Evolutionary conservation across 345 rosid species (phyloP).

Genomic region (Lumnitzera racemosa): DNA sequence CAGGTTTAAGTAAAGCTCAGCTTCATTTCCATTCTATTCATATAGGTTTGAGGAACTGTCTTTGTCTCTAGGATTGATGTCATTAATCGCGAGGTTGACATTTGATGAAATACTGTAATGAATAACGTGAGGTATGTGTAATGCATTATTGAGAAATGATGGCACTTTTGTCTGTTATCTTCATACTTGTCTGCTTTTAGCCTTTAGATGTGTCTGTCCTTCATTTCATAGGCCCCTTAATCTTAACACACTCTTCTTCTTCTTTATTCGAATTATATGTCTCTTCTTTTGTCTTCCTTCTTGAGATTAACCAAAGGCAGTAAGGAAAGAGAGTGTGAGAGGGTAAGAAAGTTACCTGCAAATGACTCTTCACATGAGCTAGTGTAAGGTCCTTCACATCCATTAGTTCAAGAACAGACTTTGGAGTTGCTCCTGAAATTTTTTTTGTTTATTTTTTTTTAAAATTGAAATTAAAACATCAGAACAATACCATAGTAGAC

Average conservation of each 20-base stretch:
- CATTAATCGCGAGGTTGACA: slow-evolving; percentile 65
- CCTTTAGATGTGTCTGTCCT: slow-evolving; percentile 22
- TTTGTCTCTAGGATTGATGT: slow-evolving; percentile 18
- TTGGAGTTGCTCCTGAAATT: slow-evolving; percentile 78
- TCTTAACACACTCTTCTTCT: slow-evolving; percentile 29
- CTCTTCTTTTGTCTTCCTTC: not conserved
- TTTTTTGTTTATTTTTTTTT: too few species aligned
- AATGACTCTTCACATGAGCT: slow-evolving; percentile 89
- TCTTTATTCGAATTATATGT: not conserved
- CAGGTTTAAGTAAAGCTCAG: too few species aligned
- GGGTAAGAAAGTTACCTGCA: slow-evolving; percentile 49
- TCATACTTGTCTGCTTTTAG: slow-evolving; percentile 32
- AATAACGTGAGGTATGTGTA: slow-evolving; percentile 17
- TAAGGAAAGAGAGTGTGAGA: slow-evolving; percentile 8
- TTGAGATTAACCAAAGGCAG: not conserved
- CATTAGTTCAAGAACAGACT: slow-evolving; percentile 88
- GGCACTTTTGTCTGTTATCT: slow-evolving; percentile 42
- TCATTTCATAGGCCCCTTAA: slow-evolving; percentile 25
- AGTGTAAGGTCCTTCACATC: slow-evolving; percentile 86
- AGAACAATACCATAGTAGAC: too few species aligned
- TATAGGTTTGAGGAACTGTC: slow-evolving; percentile 11
- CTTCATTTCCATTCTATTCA: not conserved
- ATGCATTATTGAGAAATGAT: slow-evolving; percentile 79
- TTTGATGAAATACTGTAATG: slow-evolving; percentile 24
- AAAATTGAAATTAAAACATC: too few species aligned